Percentiles rank a stretch among this genome's conserved stretches.
phyloP scores from a whole-genome alignment of 2,329 filamentous ascomycete species.

The Lachnellula occidentalis region DNA sequence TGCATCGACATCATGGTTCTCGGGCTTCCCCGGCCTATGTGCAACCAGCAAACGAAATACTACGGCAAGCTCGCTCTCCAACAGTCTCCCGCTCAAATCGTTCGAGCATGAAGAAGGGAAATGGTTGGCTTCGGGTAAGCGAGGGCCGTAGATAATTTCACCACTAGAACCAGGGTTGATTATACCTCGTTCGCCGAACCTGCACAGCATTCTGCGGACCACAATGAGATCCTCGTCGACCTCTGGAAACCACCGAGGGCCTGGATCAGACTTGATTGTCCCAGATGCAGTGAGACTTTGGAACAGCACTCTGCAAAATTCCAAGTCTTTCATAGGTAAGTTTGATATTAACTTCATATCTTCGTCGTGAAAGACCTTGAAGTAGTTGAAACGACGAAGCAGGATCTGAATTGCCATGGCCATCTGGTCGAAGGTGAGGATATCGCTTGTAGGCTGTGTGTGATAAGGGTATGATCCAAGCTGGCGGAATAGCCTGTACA shows the following conservation, averaged over 20 bases:
- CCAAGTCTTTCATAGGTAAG: not conserved
- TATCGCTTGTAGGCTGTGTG: not conserved
- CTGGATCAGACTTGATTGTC: not conserved
- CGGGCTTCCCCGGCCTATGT: not conserved
- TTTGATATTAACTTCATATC: not conserved
- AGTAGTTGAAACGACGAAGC: not conserved
- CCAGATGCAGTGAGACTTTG: not conserved
- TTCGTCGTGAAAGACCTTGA: not conserved
- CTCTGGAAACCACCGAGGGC: not conserved
- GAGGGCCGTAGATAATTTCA: not conserved
- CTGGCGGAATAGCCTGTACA: not conserved
- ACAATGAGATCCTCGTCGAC: not conserved
- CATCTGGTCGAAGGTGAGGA: not conserved
- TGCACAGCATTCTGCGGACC: not conserved
- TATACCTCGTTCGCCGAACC: not conserved
- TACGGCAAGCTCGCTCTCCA: not conserved
- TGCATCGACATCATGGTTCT: not conserved
- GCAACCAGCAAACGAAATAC: not conserved
- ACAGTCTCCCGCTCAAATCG: not conserved
- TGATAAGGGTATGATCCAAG: not conserved
- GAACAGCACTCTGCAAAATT: not conserved
- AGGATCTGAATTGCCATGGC: not conserved
- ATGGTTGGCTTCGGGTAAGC: not conserved
- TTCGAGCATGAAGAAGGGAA: not conserved
- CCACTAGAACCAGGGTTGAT: not conserved